Evolutionary conservation across 345 rosid species (phyloP).

Genomic region (Hibiscus trionum): DNA sequence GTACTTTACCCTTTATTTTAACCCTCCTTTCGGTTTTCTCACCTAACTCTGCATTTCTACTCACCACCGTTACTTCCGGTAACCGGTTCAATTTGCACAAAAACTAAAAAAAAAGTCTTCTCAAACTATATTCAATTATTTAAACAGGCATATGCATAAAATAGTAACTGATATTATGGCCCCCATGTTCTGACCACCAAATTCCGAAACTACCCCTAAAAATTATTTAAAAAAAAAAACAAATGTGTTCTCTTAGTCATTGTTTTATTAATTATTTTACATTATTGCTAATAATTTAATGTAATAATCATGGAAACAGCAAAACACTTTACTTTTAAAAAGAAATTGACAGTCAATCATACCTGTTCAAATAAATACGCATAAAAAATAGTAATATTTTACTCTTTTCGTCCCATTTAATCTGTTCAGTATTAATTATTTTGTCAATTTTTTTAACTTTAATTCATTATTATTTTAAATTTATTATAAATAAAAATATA

Average conservation of each 20-base stretch:
- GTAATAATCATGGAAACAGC: not conserved
- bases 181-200: slow-evolving; percentile 16
- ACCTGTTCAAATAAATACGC: not conserved
- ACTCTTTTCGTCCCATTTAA: no score
- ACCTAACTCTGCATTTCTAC: not conserved
- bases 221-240: not conserved
- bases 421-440: no score
- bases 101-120: no score
- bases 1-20: no score
- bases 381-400: no score
- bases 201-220: not conserved
- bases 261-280: not conserved
- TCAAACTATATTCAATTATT: not conserved
- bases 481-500: no score
- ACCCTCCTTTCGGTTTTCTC: not conserved
- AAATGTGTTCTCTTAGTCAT: not conserved
- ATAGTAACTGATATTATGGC: not conserved
- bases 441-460: no score
- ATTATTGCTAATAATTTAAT: not conserved
- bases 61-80: slow-evolving; percentile 27
- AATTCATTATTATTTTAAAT: no score
- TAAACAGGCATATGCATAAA: not conserved
- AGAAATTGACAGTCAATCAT: not conserved
- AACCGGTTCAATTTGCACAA: not conserved
- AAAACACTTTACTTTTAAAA: not conserved